These are phyloP conservation scores for Apiospora malaysiana DNA, from an alignment of 2,329 filamentous ascomycete genomes.

Conservation along the genomic window DNA sequence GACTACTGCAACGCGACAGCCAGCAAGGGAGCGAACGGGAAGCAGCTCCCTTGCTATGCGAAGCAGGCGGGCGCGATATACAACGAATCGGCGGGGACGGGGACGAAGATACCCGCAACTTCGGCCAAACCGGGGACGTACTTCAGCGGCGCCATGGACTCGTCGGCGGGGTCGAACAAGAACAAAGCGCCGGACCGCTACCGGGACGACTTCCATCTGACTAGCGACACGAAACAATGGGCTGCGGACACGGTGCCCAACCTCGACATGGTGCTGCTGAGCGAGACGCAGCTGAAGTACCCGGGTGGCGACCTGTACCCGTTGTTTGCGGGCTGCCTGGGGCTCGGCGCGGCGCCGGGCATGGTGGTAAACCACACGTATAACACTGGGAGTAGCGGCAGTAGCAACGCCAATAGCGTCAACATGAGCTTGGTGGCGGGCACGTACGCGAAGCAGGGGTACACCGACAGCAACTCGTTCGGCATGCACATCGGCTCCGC, in stretches of 20 bases:
- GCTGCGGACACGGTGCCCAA: not conserved
- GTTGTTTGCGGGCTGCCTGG: slow-evolving; percentile 34
- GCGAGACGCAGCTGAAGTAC: slow-evolving; percentile 29
- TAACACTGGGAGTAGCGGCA: not conserved
- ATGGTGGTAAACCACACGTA: slow-evolving; percentile 24
- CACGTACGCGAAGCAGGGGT: not conserved
- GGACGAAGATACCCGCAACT: not conserved
- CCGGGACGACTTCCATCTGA: not conserved
- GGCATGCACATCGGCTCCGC: slow-evolving; percentile 47
- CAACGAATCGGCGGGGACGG: not conserved
- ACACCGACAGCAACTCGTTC: slow-evolving; percentile 43
- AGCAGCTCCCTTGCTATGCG: not conserved
- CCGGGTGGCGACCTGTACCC: slow-evolving; percentile 31
- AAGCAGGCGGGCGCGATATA: not conserved
- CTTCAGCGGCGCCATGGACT: not conserved
- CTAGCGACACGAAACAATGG: not conserved
- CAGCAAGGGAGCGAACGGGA: not conserved
- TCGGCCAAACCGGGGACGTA: not conserved
- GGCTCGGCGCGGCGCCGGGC: slow-evolving; percentile 29
- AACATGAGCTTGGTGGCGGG: not conserved
- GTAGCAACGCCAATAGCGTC: not conserved
- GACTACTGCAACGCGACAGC: not conserved
- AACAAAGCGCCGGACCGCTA: not conserved
- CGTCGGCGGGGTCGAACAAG: not conserved
- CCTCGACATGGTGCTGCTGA: not conserved